Conservation (phyloP, 345 rosid genomes). For the Raphanus raphanistrum region DNA sequence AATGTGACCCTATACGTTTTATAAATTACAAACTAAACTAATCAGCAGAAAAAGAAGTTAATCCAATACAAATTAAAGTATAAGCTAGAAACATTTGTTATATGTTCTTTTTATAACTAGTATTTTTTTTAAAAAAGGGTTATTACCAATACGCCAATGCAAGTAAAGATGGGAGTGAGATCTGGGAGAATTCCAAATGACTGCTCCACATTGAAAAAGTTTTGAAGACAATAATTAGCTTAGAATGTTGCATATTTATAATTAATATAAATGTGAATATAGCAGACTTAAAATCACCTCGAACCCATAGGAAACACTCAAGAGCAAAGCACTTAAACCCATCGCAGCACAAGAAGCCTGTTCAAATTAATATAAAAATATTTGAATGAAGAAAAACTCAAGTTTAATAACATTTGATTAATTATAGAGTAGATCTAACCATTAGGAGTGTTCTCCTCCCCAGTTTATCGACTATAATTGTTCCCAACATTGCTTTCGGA, state of each 20-base stretch:
- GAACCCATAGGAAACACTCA: constrained; percentile 46
- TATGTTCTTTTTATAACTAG: neutral
- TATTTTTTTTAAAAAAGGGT: neutral
- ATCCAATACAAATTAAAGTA: neutral
- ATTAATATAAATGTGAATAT: neutral
- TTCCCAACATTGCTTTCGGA: constrained; percentile 38
- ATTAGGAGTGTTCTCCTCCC: constrained; percentile 44
- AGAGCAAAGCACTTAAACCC: constrained; percentile 41
- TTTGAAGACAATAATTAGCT: constrained; percentile 6
- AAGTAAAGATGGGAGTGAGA: constrained; percentile 35
- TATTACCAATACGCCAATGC: constrained; percentile 38
- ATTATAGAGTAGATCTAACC: constrained; percentile 28
- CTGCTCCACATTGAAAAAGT: constrained; percentile 16
- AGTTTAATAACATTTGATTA: neutral
- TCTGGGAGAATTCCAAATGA: constrained; percentile 35
- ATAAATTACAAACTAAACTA: neutral
- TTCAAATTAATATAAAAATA: neutral
- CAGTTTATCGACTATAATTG: constrained; percentile 40
- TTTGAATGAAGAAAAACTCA: neutral
- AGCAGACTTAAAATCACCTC: constrained; percentile 37
- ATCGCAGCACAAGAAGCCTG: constrained; percentile 48
- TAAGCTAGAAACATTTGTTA: neutral
- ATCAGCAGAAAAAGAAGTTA: constrained; percentile 4
- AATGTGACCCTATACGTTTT: constrained; percentile 40
- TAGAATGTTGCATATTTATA: neutral